Conservation (phyloP, 2,329 filamentous ascomycete species). For the Cryphonectria carpinicola region DNA sequence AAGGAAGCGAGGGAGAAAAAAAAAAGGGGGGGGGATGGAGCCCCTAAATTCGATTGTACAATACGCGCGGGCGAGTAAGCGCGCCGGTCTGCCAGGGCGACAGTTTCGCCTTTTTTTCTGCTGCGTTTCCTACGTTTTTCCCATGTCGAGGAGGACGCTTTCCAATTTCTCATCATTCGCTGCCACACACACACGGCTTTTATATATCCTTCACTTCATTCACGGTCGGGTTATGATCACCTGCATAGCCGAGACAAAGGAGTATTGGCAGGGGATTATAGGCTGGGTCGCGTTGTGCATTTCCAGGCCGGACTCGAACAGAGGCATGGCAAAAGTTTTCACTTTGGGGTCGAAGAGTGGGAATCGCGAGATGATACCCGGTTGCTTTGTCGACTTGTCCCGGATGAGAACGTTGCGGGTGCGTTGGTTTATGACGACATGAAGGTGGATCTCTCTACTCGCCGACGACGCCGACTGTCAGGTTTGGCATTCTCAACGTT, state of each 20-base stretch:
- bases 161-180: constrained; percentile 35
- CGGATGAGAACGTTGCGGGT: constrained; percentile 11
- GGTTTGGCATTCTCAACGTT: constrained; percentile 1
- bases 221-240: constrained; percentile 12
- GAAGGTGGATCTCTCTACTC: constrained; percentile 3
- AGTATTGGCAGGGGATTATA: constrained; percentile 14
- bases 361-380: constrained; percentile 27
- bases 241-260: constrained; percentile 25
- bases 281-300: constrained; percentile 23
- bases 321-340: constrained; percentile 25
- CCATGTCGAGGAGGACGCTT: constrained; percentile 25
- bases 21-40: background rate
- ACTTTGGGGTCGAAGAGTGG: constrained; percentile 21
- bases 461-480: constrained; percentile 4
- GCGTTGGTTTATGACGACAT: constrained; percentile 22
- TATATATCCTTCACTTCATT: constrained; percentile 9
- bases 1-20: background rate
- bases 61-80: background rate
- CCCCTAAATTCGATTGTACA: background rate
- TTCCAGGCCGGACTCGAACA: constrained; percentile 21
- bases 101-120: background rate
- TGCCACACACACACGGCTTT: constrained; percentile 27
- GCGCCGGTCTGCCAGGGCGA: background rate
- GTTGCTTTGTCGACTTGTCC: constrained; percentile 23
- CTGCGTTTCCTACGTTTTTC: constrained; percentile 10